A percentile compares a stretch with the other conserved stretches of the same genome.
Conservation (phyloP, 331 rosid genomes). For the Erythrophleum ivorense region DNA sequence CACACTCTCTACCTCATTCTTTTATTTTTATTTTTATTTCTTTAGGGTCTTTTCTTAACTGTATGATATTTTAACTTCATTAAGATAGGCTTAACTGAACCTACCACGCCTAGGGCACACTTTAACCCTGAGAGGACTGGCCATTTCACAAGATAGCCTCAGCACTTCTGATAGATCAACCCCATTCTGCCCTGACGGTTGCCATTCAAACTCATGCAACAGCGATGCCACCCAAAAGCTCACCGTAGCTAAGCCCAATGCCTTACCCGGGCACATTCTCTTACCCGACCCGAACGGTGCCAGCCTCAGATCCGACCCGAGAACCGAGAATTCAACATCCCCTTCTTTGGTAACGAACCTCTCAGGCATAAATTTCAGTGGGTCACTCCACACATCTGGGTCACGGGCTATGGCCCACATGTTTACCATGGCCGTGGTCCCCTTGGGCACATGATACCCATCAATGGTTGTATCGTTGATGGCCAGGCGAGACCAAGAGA, state of each 20-base stretch:
- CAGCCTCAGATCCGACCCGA: constrained; percentile 87
- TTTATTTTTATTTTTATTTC: neutral
- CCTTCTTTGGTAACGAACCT: constrained; percentile 50
- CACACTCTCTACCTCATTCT: too few species aligned
- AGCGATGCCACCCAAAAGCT: constrained; percentile 82
- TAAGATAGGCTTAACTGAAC: neutral
- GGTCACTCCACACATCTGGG: constrained; percentile 68
- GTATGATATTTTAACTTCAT: neutral
- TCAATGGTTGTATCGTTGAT: constrained; percentile 66
- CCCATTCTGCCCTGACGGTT: constrained; percentile 22
- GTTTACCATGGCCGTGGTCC: constrained; percentile 90
- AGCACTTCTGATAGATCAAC: constrained; percentile 75
- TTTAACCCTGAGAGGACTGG: constrained; percentile 60
- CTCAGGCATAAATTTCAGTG: constrained; percentile 65
- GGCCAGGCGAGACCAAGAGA: constrained; percentile 95
- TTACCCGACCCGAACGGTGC: constrained; percentile 95
- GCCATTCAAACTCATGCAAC: constrained; percentile 71
- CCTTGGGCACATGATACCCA: constrained; percentile 81
- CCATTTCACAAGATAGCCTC: constrained; percentile 88
- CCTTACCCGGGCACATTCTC: constrained; percentile 76
- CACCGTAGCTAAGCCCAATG: constrained; percentile 65
- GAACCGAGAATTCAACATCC: constrained; percentile 53
- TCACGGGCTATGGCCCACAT: constrained; percentile 91
- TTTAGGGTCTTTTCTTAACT: neutral
- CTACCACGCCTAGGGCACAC: constrained; percentile 57